Base-by-base conservation (phyloP, 148 eudicot species). In the Diospyros kaki region DNA sequence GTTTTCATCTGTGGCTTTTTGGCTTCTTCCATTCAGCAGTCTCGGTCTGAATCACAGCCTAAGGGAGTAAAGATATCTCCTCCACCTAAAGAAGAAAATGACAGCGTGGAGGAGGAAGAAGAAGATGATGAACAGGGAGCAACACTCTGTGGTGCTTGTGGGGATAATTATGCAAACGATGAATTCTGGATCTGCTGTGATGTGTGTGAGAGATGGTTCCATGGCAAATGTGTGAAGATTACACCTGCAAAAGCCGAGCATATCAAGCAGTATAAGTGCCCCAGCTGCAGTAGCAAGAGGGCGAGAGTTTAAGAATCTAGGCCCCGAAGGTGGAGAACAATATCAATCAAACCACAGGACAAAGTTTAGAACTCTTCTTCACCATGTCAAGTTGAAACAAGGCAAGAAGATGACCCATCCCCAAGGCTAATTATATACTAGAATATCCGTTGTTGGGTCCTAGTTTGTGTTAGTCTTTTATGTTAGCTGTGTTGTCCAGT, bases 141-240 rank as follows among this genome's bases (percentile, higher is more conserved):
- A 58, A 86, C 97, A n/a, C 84, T 83, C 12, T 94, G 98, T 82
- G 98, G 98, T 76, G 93, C 98, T 18, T 94, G 98, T 81, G 98
- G 98, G 54, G 89, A 87, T 45, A 86, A 88, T 75, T 86, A 88
- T 74, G 90, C 87, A 0, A 56, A 60, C 2, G 97, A 91, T 70
- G 97, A 93, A 71, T 93, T 93, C 75, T 93, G 98, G 98, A 93
- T 93, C 56, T 91, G 92, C 84, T 93, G 98, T 67, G 98, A 93
- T 51, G 69, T 83, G 6, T 93, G 98, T 60, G 98, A 93, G 85
- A 85, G 78, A 81, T 93, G 98, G 98, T 93, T 93, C 84, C 98
- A 91, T 80, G 98, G 98, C 18, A 89, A 91, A 86, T 93, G 98
- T 79, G 98, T 93, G 68, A 93, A 89, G 81, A 84, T 93, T 79